Evolutionary conservation across 2,329 filamentous ascomycete genomes (phyloP).

Genomic region (Fonsecaea multimorphosa): DNA sequence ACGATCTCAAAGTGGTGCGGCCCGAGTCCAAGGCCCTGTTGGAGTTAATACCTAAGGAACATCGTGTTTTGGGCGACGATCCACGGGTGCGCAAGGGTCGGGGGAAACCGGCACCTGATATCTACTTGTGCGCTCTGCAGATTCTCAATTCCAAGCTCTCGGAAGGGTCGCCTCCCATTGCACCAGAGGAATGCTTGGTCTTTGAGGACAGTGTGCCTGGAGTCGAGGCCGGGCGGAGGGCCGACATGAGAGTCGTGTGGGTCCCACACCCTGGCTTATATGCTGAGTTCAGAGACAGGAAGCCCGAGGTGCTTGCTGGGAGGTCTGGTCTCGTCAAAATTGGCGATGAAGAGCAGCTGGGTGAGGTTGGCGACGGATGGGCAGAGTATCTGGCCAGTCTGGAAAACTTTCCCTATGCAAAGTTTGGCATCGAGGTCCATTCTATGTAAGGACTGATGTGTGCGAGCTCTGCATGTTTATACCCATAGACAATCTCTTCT

Average conservation of each 20-base stretch:
- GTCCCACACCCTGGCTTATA: slow-evolving; percentile 80
- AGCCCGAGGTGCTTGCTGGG: slow-evolving; percentile 82
- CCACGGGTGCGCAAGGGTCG: slow-evolving; percentile 73
- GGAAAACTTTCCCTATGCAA: slow-evolving; percentile 65
- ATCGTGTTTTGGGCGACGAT: slow-evolving; percentile 85
- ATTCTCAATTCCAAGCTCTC: slow-evolving; percentile 79
- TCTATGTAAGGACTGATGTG: not conserved
- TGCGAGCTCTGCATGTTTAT: not conserved
- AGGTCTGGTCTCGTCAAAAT: slow-evolving; percentile 60
- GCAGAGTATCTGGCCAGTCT: slow-evolving; percentile 59
- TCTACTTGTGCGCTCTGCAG: slow-evolving; percentile 84
- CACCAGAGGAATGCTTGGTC: slow-evolving; percentile 88
- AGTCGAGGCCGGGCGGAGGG: slow-evolving; percentile 85
- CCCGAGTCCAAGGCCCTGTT: slow-evolving; percentile 55
- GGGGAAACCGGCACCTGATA: slow-evolving; percentile 93
- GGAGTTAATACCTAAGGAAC: slow-evolving; percentile 66
- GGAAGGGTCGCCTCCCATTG: slow-evolving; percentile 68
- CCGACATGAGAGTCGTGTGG: slow-evolving; percentile 95
- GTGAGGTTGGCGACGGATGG: slow-evolving; percentile 66
- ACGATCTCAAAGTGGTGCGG: slow-evolving; percentile 73
- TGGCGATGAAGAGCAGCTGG: slow-evolving; percentile 54
- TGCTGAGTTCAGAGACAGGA: slow-evolving; percentile 75
- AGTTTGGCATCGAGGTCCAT: slow-evolving; percentile 59
- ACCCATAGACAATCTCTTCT: not conserved
- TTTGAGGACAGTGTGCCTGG: slow-evolving; percentile 96